Evolutionary conservation across 202 grass and related monocot species (phyloP), one percentile per base, ranked within the genome.

Genomic region (Cymbopogon flexuosus): DNA sequence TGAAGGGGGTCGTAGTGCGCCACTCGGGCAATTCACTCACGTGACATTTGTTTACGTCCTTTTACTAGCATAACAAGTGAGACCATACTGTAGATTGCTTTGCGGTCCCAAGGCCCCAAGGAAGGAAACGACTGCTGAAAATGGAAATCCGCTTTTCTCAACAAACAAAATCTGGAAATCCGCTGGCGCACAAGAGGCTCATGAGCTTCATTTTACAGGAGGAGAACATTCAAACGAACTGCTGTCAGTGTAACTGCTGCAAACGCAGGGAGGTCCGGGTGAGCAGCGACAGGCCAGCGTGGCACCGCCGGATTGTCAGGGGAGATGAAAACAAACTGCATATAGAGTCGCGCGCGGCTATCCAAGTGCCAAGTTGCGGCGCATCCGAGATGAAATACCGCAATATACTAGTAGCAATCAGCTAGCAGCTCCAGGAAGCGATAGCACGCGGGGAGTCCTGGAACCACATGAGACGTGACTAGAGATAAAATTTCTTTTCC

Each of bases 21-120:
- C 60, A 67, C n/a, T 34, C 56, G 19, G 4, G 37, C 27, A 24
- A 6, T 58, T 70, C 78, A 69, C 72, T 76, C 81, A 36, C 63
- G 52, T 70, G n/a, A 0, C 6, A 39, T 39, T 58, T 46, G 52
- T 43, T 41, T 66, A 66, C 6, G 3, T 29, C 8, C 27, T 27
- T 4, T 27, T 27, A 4, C 19, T 70, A 8, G 11, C 6, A 3
- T 70, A 8, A 5, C 6, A 3, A 43, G 37, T 21, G n/a, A 68
- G n/a, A 40, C 65, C n/a, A 37, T 5, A 41, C 35, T 8, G 13
- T 19, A 21, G 15, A 67, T 67, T 67, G 34, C 29, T 8, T 1
- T 36, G 15, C 15, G 31, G 36, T 36, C 10, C 19, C n/a, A 68
- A 41, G n/a, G 47, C 16, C 16, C 18, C 18, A 19, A 56, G 18